A percentile compares a stretch with the other conserved stretches of the same genome.
These are phyloP conservation scores for Verticillium albo-atrum DNA, from an alignment of 2,329 filamentous ascomycete species.

Conservation along the genomic window DNA sequence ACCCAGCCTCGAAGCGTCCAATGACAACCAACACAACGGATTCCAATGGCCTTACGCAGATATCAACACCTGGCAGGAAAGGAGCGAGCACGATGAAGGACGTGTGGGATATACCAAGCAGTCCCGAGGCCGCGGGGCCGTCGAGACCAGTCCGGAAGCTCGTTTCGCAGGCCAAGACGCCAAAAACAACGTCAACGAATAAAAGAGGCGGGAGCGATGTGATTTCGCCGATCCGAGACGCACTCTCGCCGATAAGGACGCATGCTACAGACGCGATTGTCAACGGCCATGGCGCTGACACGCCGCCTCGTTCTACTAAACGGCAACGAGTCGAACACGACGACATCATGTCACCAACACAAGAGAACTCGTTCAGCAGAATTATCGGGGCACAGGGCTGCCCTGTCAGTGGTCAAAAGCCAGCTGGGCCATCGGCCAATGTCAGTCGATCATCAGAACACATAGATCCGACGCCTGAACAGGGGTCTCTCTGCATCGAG, in stretches of 20 bases:
- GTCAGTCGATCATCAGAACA: background rate
- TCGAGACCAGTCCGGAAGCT: background rate
- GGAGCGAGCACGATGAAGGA: constrained; percentile 19
- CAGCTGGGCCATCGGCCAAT: background rate
- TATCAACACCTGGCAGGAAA: constrained; percentile 23
- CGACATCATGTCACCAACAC: background rate
- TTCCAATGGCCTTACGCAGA: constrained; percentile 23
- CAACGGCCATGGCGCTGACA: background rate
- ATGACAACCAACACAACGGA: background rate
- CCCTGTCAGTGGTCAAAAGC: constrained; percentile 1
- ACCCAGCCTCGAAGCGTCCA: constrained; percentile 12
- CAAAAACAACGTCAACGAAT: background rate
- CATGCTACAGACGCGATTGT: background rate
- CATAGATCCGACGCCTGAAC: background rate
- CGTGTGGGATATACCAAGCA: constrained; percentile 41
- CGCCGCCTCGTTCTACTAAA: background rate
- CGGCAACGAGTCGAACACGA: background rate
- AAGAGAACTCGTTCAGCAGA: background rate
- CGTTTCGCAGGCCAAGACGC: background rate
- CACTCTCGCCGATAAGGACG: background rate
- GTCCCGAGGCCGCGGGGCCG: constrained; percentile 22
- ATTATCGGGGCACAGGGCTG: background rate
- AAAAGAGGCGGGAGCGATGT: background rate
- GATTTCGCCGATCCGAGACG: background rate
- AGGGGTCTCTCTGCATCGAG: constrained; percentile 24